A percentile compares a stretch with the other conserved stretches of the same genome.
phyloP scores from a whole-genome alignment of 306 rosid genomes.

The Castanospermum australe region DNA sequence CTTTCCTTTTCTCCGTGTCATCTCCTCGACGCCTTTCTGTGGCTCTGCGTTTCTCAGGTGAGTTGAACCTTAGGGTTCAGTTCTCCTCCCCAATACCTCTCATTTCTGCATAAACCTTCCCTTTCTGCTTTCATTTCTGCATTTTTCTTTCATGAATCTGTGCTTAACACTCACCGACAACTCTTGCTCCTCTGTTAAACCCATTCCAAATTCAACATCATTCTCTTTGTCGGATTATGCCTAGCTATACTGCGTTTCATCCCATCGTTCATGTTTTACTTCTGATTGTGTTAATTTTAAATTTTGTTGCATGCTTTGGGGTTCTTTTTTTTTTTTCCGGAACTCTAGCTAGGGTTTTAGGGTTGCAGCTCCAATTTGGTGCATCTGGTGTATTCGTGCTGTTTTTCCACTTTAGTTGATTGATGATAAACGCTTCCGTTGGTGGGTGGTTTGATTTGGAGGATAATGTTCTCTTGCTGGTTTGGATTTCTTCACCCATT shows the following conservation, averaged over 20 bases:
- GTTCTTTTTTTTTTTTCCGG: background rate
- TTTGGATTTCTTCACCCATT: background rate
- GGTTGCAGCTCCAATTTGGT: conserved; percentile 6
- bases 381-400: background rate
- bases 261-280: background rate
- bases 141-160: background rate
- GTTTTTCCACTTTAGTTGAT: background rate
- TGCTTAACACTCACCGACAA: background rate
- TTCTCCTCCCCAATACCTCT: background rate
- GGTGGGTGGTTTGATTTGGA: background rate
- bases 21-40: conserved; percentile 32
- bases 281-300: background rate
- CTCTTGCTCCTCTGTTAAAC: background rate
- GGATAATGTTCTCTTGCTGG: background rate
- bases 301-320: background rate
- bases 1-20: background rate
- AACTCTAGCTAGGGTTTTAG: conserved; percentile 54
- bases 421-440: background rate
- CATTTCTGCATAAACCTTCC: background rate
- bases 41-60: conserved; percentile 55
- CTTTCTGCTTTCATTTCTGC: background rate
- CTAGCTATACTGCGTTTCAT: background rate
- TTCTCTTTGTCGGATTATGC: background rate
- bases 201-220: background rate
- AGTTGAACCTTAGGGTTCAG: conserved; percentile 30